phyloP scores from a whole-genome alignment of 441 rosid genomes.

The Cnidoscolus chayamansa region DNA sequence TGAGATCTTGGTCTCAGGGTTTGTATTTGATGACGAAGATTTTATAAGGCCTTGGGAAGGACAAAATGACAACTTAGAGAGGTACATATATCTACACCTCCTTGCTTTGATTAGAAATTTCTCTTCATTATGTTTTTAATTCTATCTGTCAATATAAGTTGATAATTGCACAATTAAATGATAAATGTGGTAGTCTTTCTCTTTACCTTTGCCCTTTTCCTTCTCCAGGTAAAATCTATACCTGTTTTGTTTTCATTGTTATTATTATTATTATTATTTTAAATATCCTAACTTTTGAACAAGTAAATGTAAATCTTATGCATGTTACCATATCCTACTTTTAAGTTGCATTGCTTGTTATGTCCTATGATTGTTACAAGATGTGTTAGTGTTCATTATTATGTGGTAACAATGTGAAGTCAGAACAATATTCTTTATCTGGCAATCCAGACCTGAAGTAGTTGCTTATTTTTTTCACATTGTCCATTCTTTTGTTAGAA shows the following conservation, averaged over 20 bases:
- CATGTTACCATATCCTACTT: neutral
- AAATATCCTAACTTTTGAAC: neutral
- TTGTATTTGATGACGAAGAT: conserved; percentile 64
- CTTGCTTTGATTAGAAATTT: conserved; percentile 9
- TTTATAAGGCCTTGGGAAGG: conserved; percentile 92
- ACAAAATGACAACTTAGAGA: conserved; percentile 58
- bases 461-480: neutral
- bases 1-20: conserved; percentile 73
- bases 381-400: neutral
- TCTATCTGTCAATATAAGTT: neutral
- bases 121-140: conserved; percentile 9
- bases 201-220: neutral
- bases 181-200: neutral
- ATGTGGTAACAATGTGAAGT: neutral
- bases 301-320: neutral
- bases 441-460: neutral
- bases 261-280: neutral
- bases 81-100: conserved; percentile 38
- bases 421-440: neutral
- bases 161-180: conserved; percentile 3
- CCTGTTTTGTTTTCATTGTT: neutral
- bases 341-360: conserved; percentile 1
- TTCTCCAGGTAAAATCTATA: neutral
- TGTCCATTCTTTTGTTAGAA: neutral
- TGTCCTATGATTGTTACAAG: neutral